Conservation (phyloP, 2,329 filamentous ascomycete genomes). For the Parascedosporium putredinis region DNA sequence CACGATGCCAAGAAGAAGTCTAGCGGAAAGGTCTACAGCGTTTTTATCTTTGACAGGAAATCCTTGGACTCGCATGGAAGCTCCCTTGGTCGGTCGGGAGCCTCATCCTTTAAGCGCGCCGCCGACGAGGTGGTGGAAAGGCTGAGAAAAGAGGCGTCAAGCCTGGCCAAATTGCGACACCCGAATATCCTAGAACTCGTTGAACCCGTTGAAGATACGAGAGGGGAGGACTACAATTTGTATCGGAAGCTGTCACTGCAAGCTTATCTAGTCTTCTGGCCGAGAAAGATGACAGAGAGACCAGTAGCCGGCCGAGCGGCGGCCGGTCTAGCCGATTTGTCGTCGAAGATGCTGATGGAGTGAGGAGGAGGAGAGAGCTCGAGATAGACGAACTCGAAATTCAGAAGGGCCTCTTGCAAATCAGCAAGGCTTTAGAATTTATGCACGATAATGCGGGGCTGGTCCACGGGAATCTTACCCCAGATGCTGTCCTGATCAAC, state of each 20-base stretch:
- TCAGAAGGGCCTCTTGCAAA: constrained; percentile 87
- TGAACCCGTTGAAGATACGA: constrained; percentile 90
- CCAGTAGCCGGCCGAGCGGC: constrained; percentile 52
- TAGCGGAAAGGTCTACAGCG: constrained; percentile 76
- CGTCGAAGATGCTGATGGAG: constrained; percentile 67
- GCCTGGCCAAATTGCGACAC: constrained; percentile 77
- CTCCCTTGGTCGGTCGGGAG: constrained; percentile 30
- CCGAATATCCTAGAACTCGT: constrained; percentile 86
- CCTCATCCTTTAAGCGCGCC: constrained; percentile 63
- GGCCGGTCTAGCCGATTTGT: constrained; percentile 70
- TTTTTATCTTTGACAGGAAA: constrained; percentile 93
- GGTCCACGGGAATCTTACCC: constrained; percentile 89
- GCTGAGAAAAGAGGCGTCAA: constrained; percentile 83
- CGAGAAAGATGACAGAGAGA: constrained; percentile 84
- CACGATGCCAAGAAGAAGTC: constrained; percentile 96
- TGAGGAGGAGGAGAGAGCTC: constrained; percentile 63
- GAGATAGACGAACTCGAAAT: constrained; percentile 97
- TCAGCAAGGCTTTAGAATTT: constrained; percentile 91
- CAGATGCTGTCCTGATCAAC: constrained; percentile 88
- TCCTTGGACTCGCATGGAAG: constrained; percentile 52
- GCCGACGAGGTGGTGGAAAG: constrained; percentile 87
- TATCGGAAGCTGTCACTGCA: constrained; percentile 81
- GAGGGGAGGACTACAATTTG: constrained; percentile 91
- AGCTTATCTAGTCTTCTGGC: constrained; percentile 73
- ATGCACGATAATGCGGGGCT: constrained; percentile 89